Percentiles rank a stretch among this genome's conserved stretches.
Evolutionary conservation across 495 filamentous ascomycete species (phyloP).

Genomic region (Trichocladium uniseriatum): DNA sequence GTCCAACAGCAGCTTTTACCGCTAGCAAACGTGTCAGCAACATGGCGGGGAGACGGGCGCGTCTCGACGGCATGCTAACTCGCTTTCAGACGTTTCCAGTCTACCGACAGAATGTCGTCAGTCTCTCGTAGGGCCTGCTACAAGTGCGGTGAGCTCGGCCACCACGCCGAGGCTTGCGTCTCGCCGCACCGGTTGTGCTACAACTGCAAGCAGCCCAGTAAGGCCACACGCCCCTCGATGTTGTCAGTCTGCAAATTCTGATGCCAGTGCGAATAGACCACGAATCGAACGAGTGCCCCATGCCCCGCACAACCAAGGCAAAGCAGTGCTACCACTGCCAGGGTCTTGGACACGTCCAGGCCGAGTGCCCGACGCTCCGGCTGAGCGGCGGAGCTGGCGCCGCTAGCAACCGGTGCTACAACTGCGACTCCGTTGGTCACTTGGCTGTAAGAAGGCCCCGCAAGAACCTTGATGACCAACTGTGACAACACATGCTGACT

Average conservation of each 20-base stretch:
- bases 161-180: slow-evolving; percentile 97
- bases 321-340: slow-evolving; percentile 99
- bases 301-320: slow-evolving; percentile 89
- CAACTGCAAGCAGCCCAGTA: slow-evolving; percentile 96
- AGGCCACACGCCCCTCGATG: too few species aligned
- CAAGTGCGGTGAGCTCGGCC: slow-evolving; percentile 99
- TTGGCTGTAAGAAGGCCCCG: slow-evolving; percentile 45
- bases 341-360: slow-evolving; percentile 95
- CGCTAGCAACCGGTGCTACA: slow-evolving; percentile 83
- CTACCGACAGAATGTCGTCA: slow-evolving; percentile 59
- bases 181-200: slow-evolving; percentile 97
- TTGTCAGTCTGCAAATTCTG: too few species aligned
- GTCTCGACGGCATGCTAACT: neutral
- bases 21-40: slow-evolving; percentile 9
- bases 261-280: slow-evolving; percentile 55
- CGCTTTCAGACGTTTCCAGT: neutral
- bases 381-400: slow-evolving; percentile 66
- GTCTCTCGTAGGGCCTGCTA: slow-evolving; percentile 97
- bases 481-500: neutral
- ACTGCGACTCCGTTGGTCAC: slow-evolving; percentile 87
- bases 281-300: slow-evolving; percentile 94
- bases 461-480: neutral
- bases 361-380: slow-evolving; percentile 95
- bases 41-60: neutral
- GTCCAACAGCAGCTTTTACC: neutral